Evolutionary conservation across 768 basidiomycete genomes (phyloP), one percentile per base, ranked within the genome.

Genomic region (Megacollybia marginata): DNA sequence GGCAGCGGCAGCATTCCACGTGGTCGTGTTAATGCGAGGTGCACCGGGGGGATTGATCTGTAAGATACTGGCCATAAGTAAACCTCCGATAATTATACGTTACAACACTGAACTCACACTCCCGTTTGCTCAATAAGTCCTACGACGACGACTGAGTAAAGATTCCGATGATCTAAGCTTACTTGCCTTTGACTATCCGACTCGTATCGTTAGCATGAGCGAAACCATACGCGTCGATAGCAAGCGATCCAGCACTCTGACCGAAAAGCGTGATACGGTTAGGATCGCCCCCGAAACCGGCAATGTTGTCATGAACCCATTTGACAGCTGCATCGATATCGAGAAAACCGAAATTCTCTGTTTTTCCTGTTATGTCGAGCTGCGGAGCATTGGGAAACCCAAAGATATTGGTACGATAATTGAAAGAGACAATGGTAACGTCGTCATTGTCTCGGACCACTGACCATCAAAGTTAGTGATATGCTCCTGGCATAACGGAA

Each of bases 201-300:
- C n/a, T n/a, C n/a, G n/a, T n/a, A n/a, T 67, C 65, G 15, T 64
- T 54, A 9, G 65, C 63, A 52, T 69, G 62, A 4, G 66, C 56
- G 46, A 67, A 68, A 0, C 65, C 59, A 51, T 68, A 71, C 0
- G 61, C 62, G 52, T 69, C 69, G 36, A 59, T 60, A 2, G 66
- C 62, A 9, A 55, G 58, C 42, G 62, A 64, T 2, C 69, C 70
- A 20, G 70, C 69, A 51, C 68, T 69, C 48, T 70, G 63, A 8
- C 70, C 70, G 40, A 67, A 69, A 16, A 72, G 40, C 70, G 54
- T 69, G 71, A n/a, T n/a, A n/a, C n/a, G n/a, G n/a, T n/a, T n/a
- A n/a, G n/a, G n/a, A n/a, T n/a, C n/a, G n/a, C n/a, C n/a, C n/a
- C n/a, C n/a, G n/a, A n/a, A n/a, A n/a, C n/a, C n/a, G n/a, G n/a